A percentile compares a stretch with the other conserved stretches of the same genome.
These are phyloP conservation scores for Sporothrix humicola DNA, from an alignment of 2,329 filamentous ascomycete species.

Conservation along the genomic window DNA sequence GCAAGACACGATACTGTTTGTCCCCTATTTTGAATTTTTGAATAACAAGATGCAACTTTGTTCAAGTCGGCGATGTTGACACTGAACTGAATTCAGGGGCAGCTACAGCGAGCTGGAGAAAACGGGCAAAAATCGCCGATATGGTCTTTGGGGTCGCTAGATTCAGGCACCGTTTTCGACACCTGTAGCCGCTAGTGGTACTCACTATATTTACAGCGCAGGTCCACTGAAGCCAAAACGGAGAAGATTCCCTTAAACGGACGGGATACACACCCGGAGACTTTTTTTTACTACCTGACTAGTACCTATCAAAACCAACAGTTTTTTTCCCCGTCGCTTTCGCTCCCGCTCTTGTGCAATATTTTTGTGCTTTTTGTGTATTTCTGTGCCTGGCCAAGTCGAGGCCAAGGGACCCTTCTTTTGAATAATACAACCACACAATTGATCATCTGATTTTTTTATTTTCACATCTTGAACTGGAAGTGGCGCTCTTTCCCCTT, in stretches of 20 bases:
- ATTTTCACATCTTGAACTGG: neutral
- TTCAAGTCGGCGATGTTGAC: neutral
- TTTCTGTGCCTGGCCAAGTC: conserved; percentile 1
- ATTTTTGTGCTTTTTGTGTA: too few relatives aligned
- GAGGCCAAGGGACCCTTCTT: neutral
- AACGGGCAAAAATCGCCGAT: neutral
- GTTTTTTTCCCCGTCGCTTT: neutral
- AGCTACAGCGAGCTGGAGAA: neutral
- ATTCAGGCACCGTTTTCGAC: too few relatives aligned
- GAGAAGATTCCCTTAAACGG: neutral
- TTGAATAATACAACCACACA: neutral
- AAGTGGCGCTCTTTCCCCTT: too few relatives aligned
- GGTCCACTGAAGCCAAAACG: neutral
- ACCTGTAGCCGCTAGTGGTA: too few relatives aligned
- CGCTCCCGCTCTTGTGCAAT: neutral
- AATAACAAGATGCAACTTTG: neutral
- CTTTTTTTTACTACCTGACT: neutral
- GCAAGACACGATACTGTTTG: neutral
- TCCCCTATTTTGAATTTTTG: neutral
- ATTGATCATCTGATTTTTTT: neutral
- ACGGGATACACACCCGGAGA: conserved; percentile 1
- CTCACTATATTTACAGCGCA: too few relatives aligned
- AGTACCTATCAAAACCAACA: too few relatives aligned
- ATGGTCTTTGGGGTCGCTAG: too few relatives aligned
- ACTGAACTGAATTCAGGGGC: too few relatives aligned